Conservation (phyloP, 2,329 filamentous ascomycete genomes). For the Epichloe gansuensis region DNA sequence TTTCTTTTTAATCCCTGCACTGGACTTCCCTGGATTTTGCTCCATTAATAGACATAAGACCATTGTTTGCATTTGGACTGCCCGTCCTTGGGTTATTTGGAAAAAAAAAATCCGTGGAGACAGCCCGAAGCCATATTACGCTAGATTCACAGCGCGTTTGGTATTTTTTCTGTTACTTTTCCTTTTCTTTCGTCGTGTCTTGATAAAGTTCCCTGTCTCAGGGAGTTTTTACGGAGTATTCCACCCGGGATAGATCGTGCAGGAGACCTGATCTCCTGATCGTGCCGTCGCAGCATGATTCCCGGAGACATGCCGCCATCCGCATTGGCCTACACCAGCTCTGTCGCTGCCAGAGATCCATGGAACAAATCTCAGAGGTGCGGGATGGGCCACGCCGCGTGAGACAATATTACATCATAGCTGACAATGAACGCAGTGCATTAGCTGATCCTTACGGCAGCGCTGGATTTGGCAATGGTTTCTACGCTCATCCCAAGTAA, state of each 20-base stretch:
- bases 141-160: background rate
- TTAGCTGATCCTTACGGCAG: conserved; percentile 19
- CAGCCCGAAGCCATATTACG: background rate
- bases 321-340: conserved; percentile 34
- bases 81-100: background rate
- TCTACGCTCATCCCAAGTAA: conserved; percentile 28
- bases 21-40: conserved; percentile 1
- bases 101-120: background rate
- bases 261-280: background rate
- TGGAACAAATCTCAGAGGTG: conserved; percentile 42
- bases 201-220: background rate
- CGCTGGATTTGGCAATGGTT: conserved; percentile 23
- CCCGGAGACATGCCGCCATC: conserved; percentile 32
- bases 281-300: conserved; percentile 18
- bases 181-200: background rate
- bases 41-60: background rate
- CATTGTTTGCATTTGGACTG: background rate
- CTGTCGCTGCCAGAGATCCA: conserved; percentile 32
- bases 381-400: conserved; percentile 12
- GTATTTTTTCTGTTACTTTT: background rate
- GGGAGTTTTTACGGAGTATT: background rate
- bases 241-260: background rate
- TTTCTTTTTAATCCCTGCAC: background rate
- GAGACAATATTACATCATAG: conserved; percentile 9
- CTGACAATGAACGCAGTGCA: conserved; percentile 14